Conservation (phyloP, 306 rosid species). For the Mimosa bimucronata region DNA sequence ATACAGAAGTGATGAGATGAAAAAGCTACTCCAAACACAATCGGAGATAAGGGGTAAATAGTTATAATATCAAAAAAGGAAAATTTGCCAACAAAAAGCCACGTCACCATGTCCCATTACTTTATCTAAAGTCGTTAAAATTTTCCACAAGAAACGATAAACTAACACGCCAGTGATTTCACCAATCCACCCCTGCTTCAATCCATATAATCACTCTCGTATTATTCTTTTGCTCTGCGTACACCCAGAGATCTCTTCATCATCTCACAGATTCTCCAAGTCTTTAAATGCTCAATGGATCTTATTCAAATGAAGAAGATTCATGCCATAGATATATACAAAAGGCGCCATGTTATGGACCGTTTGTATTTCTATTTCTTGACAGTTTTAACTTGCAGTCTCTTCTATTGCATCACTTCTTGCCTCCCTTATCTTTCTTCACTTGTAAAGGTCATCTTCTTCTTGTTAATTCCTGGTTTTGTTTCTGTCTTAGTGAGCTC, state of each 20-base stretch:
- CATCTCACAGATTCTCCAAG: conserved; percentile 2
- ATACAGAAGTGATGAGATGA: neutral
- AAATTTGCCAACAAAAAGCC: conserved; percentile 17
- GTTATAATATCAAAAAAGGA: neutral
- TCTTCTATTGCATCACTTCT: neutral
- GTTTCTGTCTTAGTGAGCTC: neutral
- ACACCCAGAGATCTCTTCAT: neutral
- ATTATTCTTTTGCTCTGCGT: neutral
- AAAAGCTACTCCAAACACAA: neutral
- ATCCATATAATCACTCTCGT: neutral
- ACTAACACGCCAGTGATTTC: neutral
- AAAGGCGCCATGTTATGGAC: neutral
- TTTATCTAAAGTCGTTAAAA: conserved; percentile 18
- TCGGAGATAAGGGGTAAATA: neutral
- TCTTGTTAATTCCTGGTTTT: neutral
- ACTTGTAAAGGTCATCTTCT: neutral
- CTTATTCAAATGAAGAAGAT: conserved; percentile 6
- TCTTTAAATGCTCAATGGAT: neutral
- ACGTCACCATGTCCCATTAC: conserved; percentile 6
- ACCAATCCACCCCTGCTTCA: conserved; percentile 3
- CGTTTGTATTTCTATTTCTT: conserved; percentile 6
- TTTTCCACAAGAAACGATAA: conserved; percentile 4
- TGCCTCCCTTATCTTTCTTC: neutral
- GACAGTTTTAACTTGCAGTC: neutral
- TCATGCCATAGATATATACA: neutral